These are phyloP conservation scores for Delonix regia DNA, from an alignment of 306 rosid species.

Conservation along the genomic window DNA sequence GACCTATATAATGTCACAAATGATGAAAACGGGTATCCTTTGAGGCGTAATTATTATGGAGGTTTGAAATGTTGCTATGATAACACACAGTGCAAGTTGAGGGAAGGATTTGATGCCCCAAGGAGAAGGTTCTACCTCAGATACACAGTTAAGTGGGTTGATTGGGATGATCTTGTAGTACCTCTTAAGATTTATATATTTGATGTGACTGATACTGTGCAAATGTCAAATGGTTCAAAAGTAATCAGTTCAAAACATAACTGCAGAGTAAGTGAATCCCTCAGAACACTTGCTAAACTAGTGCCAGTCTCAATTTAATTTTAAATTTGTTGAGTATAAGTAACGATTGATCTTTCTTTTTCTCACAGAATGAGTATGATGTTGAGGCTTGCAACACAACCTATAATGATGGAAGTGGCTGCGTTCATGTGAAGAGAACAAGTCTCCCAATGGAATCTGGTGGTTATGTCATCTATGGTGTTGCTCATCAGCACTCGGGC, in stretches of 20 bases:
- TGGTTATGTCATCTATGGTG: conserved; percentile 56
- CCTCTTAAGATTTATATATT: conserved; percentile 55
- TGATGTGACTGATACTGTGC: conserved; percentile 54
- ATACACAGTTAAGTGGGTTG: conserved; percentile 61
- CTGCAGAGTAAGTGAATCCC: conserved; percentile 44
- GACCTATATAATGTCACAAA: conserved; percentile 52
- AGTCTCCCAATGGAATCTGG: conserved; percentile 33
- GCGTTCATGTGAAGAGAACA: conserved; percentile 34
- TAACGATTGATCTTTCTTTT: not conserved
- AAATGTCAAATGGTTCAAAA: conserved; percentile 8
- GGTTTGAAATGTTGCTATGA: conserved; percentile 63
- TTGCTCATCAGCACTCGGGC: conserved; percentile 65
- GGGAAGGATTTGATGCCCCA: conserved; percentile 39
- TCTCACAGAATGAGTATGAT: conserved; percentile 48
- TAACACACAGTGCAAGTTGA: conserved; percentile 45
- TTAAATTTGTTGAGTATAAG: not conserved
- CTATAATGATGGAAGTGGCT: conserved; percentile 6
- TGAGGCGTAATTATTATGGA: conserved; percentile 48
- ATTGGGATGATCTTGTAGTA: conserved; percentile 53
- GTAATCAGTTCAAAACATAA: conserved; percentile 25
- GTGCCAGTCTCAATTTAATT: not conserved
- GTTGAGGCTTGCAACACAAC: conserved; percentile 43
- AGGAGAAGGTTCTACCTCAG: conserved; percentile 50
- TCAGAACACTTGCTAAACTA: not conserved
- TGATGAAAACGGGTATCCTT: conserved; percentile 35